Conservation (phyloP, 2,329 filamentous ascomycete genomes). For the Blastomyces gilchristii region DNA sequence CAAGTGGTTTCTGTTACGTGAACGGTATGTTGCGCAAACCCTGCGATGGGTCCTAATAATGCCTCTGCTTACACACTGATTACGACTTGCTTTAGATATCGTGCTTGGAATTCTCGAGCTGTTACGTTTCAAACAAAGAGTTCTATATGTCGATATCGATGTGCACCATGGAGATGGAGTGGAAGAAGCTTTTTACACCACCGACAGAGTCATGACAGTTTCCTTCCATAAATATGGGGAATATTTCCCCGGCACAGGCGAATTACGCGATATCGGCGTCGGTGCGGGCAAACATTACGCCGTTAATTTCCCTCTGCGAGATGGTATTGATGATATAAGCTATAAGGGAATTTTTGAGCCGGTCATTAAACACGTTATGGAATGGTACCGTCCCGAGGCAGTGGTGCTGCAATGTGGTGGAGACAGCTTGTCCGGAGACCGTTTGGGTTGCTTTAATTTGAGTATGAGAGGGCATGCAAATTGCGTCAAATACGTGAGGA, state of each 20-base stretch:
- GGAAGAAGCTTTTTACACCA: conserved; percentile 62
- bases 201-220: conserved; percentile 60
- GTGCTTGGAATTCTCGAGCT: conserved; percentile 57
- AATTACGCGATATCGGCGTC: conserved; percentile 58
- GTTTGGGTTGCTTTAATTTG: conserved; percentile 59
- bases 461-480: conserved; percentile 62
- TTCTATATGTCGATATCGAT: conserved; percentile 58
- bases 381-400: conserved; percentile 56
- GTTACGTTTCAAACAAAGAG: conserved; percentile 52
- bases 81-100: conserved; percentile 41
- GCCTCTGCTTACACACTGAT: conserved; percentile 10
- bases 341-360: conserved; percentile 62
- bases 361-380: conserved; percentile 57
- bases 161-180: conserved; percentile 60
- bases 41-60: neutral
- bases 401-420: conserved; percentile 60
- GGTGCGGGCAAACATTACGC: conserved; percentile 57
- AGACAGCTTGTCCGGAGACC: conserved; percentile 56
- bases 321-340: conserved; percentile 57
- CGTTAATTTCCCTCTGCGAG: conserved; percentile 59
- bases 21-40: conserved; percentile 47
- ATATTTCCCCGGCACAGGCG: conserved; percentile 61
- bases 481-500: conserved; percentile 59
- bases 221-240: conserved; percentile 66
- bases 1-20: conserved; percentile 96